phyloP scores from a whole-genome alignment of 768 basidiomycete genomes.

The Tulasnella sp. region DNA sequence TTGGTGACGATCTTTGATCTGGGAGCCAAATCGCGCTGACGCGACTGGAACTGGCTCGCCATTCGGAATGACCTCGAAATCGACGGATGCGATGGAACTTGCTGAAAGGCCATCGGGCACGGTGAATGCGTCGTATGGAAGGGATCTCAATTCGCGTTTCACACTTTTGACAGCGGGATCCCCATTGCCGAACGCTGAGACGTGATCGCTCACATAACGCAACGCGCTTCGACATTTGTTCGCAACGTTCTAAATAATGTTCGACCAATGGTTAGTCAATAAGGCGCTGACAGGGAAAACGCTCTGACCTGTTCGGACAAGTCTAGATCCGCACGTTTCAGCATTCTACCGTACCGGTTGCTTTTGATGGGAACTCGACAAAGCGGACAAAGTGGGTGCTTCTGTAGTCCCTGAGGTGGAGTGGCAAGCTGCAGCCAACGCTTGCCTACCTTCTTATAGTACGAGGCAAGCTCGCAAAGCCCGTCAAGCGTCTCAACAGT shows the following conservation, averaged over 20 bases:
- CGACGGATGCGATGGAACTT: neutral
- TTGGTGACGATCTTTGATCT: neutral
- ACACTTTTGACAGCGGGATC: neutral
- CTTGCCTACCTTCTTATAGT: conserved; percentile 40
- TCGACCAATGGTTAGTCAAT: neutral
- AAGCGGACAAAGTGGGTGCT: conserved; percentile 52
- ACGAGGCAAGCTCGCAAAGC: conserved; percentile 42
- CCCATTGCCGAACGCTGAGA: neutral
- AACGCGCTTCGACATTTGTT: neutral
- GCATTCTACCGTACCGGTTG: conserved; percentile 52
- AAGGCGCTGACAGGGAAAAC: neutral
- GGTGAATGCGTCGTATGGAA: neutral
- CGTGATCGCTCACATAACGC: neutral
- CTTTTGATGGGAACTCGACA: conserved; percentile 52
- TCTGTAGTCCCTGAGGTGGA: conserved; percentile 36
- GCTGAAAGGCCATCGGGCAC: neutral
- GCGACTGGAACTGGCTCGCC: neutral
- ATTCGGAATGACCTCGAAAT: neutral
- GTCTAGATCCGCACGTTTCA: conserved; percentile 56
- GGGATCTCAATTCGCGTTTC: neutral
- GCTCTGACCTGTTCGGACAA: neutral
- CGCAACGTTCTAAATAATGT: neutral
- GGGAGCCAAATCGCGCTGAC: neutral
- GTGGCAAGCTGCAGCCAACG: conserved; percentile 40
- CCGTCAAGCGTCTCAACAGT: conserved; percentile 70